Evolutionary conservation across 1,139 yeast genomes (phyloP).

Genomic region (Nakaseomyces glabratus): DNA sequence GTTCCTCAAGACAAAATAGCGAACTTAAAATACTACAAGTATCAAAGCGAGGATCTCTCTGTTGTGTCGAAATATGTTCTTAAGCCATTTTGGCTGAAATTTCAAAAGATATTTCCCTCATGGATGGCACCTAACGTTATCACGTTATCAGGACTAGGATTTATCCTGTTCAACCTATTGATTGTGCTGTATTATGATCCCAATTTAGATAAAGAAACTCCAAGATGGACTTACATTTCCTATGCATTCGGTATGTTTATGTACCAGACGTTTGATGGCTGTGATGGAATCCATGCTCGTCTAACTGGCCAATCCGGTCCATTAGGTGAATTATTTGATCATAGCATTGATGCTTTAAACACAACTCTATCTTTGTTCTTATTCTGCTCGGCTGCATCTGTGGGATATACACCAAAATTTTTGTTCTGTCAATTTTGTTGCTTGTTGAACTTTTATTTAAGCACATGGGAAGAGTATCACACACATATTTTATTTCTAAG

Average conservation of each 20-base stretch:
- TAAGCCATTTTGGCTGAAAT: conserved; percentile 62
- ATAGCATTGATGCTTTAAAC: conserved; percentile 83
- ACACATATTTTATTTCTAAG: conserved; percentile 76
- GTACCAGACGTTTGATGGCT: conserved; percentile 93
- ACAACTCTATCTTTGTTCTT: conserved; percentile 70
- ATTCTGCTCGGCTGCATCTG: conserved; percentile 60
- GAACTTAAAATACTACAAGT: conserved; percentile 23
- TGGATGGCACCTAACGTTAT: conserved; percentile 86
- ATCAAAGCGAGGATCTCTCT: conserved; percentile 75
- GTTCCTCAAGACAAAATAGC: conserved; percentile 26
- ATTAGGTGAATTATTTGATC: conserved; percentile 88
- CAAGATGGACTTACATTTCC: conserved; percentile 69
- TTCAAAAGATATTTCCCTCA: conserved; percentile 65
- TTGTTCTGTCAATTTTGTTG: conserved; percentile 67
- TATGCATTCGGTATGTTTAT: conserved; percentile 78
- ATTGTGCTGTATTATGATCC: conserved; percentile 72
- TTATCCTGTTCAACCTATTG: conserved; percentile 53
- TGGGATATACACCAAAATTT: conserved; percentile 60
- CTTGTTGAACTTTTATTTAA: conserved; percentile 70
- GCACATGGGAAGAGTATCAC: conserved; percentile 95
- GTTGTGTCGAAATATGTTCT: conserved; percentile 61
- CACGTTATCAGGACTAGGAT: conserved; percentile 68
- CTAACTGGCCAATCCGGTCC: conserved; percentile 95
- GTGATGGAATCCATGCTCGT: conserved; percentile 89
- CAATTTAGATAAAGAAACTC: conserved; percentile 45